phyloP scores from a whole-genome alignment of 2,329 filamentous ascomycete species.

The Colletotrichum tropicicola region DNA sequence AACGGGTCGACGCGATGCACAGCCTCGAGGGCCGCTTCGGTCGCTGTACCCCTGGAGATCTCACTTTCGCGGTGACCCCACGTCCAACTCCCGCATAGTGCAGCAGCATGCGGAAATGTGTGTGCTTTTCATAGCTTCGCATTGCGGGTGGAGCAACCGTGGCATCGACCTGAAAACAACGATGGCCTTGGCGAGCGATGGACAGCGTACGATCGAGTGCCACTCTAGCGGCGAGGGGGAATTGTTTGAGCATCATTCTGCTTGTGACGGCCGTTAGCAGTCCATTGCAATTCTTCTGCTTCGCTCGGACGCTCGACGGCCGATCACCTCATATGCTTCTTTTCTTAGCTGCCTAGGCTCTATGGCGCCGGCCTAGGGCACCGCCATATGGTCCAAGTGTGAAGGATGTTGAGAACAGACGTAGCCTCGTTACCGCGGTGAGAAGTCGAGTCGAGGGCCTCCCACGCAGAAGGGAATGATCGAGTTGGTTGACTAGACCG shows the following conservation, averaged over 20 bases:
- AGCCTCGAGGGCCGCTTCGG: conserved; percentile 9
- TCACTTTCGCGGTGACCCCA: conserved; percentile 1
- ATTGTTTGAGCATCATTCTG: conserved; percentile 9
- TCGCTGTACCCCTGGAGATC: conserved; percentile 18
- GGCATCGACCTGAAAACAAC: conserved; percentile 28
- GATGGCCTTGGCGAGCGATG: conserved; percentile 16
- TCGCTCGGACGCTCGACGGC: conserved; percentile 12
- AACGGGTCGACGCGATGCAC: conserved; percentile 4
- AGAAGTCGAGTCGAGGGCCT: background rate
- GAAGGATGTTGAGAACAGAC: conserved; percentile 9
- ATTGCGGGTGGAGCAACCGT: background rate
- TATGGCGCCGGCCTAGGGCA: conserved; percentile 10
- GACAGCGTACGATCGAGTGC: conserved; percentile 7
- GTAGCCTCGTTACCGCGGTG: background rate
- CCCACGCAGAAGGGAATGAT: no score
- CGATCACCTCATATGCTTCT: conserved; percentile 23
- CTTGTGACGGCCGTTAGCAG: background rate
- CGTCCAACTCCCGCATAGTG: background rate
- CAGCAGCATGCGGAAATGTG: conserved; percentile 2
- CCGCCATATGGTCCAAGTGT: background rate
- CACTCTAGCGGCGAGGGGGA: conserved; percentile 6
- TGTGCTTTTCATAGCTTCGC: conserved; percentile 19
- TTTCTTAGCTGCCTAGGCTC: conserved; percentile 3
- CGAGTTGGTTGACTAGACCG: background rate
- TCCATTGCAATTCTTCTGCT: background rate